Base-by-base conservation (phyloP, 495 filamentous ascomycete genomes). In the Bacidia rubella region DNA sequence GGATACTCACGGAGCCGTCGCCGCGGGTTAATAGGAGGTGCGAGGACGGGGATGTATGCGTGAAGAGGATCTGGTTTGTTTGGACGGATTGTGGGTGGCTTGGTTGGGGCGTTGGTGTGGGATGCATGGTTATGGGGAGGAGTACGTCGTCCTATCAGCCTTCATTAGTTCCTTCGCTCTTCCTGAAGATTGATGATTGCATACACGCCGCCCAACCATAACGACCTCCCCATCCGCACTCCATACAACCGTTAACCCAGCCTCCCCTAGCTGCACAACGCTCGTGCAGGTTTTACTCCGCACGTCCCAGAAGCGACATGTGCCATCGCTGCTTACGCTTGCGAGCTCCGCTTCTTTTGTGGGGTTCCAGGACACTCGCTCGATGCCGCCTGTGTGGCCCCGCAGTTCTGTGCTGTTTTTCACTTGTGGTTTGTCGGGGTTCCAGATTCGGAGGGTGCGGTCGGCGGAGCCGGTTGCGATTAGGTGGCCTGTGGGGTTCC, bases 231-330 rank as follows among this genome's bases (percentile, higher is more conserved):
- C 93, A 62, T 92, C 84, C n/a, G 88, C 88, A 49, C 76, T 79
- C 89, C 92, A 98, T 4, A 82, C 83, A 49, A 95, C 70, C 12
- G 80, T 85, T 55, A 93, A 86, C 9, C 87, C 85, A 62, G 85
- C 83, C 5, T 87, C 87, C 27, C 82, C 80, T n/a, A 85, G 78
- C 63, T 85, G 86, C 1, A 90, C 71, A 54, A 85, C 84, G 58
- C 86, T 88, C 32, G 86, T 76, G 50, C 84, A 86, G 3, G 68
- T 75, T 65, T 87, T 90, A 21, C 77, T 86, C 56, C 89, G 76
- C 17, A 94, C 87, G 63, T 98, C 93, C 92, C 92, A 98, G 57
- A 98, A 81, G 54, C 84, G 80, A 54, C 94, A 84, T 15, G 83
- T 82, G 0, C 90, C 90, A 65, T 97, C 92, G 11, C 72, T 76